Percentiles rank a stretch among this genome's conserved stretches.
These are phyloP conservation scores for Starmera amethionina DNA, from an alignment of 805 yeast species.

Conservation along the genomic window DNA sequence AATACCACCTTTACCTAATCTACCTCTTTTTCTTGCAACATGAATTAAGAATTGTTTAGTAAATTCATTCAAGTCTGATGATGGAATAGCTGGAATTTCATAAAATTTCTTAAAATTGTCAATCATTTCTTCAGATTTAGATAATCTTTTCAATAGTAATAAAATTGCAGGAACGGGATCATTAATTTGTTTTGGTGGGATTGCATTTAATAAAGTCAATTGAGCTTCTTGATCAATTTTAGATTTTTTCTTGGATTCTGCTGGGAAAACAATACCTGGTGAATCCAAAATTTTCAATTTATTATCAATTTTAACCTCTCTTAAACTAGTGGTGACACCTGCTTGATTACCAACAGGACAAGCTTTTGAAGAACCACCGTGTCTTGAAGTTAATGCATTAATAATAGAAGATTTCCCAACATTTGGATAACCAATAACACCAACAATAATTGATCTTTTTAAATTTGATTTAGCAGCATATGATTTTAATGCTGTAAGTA, in stretches of 20 bases:
- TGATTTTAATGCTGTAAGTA: slow-evolving; percentile 74
- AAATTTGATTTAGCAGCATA: slow-evolving; percentile 77
- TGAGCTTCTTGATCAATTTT: slow-evolving; percentile 76
- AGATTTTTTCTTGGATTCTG: slow-evolving; percentile 39
- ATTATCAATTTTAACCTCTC: slow-evolving; percentile 88
- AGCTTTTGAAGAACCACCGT: slow-evolving; percentile 59
- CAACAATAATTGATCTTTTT: slow-evolving; percentile 84
- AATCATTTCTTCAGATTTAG: slow-evolving; percentile 69
- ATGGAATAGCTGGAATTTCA: slow-evolving; percentile 71
- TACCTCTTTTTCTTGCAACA: slow-evolving; percentile 86
- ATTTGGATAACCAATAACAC: slow-evolving; percentile 96
- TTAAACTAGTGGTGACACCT: slow-evolving; percentile 86
- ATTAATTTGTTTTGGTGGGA: slow-evolving; percentile 75
- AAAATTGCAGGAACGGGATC: slow-evolving; percentile 83
- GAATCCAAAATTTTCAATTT: slow-evolving; percentile 86
- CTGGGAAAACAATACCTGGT: slow-evolving; percentile 96
- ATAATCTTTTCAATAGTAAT: slow-evolving; percentile 62
- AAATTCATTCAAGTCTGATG: slow-evolving; percentile 61
- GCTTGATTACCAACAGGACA: slow-evolving; percentile 98
- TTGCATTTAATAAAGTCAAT: slow-evolving; percentile 75
- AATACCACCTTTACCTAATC: slow-evolving; percentile 87
- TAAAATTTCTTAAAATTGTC: slow-evolving; percentile 66
- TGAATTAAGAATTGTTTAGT: slow-evolving; percentile 83
- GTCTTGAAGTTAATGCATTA: slow-evolving; percentile 78
- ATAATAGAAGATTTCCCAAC: slow-evolving; percentile 95